Percentiles rank a stretch among this genome's conserved stretches.
Evolutionary conservation across 345 rosid genomes (phyloP).

Genomic region (Salix udensis): DNA sequence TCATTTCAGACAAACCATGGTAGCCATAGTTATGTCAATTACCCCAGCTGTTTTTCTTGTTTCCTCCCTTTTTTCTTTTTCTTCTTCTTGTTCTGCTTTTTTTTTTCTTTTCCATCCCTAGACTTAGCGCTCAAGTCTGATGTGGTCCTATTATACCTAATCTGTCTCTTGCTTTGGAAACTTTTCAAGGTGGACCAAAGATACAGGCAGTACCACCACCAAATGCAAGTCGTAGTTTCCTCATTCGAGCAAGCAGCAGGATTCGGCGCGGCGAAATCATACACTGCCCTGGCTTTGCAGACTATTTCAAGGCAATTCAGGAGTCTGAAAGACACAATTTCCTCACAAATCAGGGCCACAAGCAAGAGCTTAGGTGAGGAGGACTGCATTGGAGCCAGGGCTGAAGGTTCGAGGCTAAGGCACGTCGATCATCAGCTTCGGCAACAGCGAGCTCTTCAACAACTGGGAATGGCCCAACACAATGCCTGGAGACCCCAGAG

Average conservation of each 20-base stretch:
- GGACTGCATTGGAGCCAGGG: conserved; percentile 40
- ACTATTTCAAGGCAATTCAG: conserved; percentile 75
- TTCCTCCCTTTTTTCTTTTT: background rate
- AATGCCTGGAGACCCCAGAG: conserved; percentile 77
- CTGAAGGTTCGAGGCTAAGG: conserved; percentile 45
- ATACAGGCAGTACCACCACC: conserved; percentile 65
- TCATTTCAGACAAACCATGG: background rate
- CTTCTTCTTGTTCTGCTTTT: background rate
- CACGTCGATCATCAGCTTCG: conserved; percentile 50
- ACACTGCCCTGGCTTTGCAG: conserved; percentile 60
- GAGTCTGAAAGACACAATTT: conserved; percentile 60
- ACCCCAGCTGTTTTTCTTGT: background rate
- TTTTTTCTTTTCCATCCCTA: background rate
- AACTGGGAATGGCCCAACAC: conserved; percentile 51
- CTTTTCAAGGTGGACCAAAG: conserved; percentile 55
- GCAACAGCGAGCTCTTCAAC: conserved; percentile 52
- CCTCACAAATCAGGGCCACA: conserved; percentile 49
- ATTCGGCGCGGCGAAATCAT: conserved; percentile 54
- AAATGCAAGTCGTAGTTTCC: conserved; percentile 54
- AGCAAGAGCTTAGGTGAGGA: conserved; percentile 61
- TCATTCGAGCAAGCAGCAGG: conserved; percentile 69
- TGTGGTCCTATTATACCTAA: background rate
- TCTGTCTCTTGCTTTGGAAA: background rate
- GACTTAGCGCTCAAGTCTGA: background rate
- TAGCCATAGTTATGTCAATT: background rate